Base-by-base conservation (phyloP, 257 asterid species). In the Oldenlandia corymbosa region DNA sequence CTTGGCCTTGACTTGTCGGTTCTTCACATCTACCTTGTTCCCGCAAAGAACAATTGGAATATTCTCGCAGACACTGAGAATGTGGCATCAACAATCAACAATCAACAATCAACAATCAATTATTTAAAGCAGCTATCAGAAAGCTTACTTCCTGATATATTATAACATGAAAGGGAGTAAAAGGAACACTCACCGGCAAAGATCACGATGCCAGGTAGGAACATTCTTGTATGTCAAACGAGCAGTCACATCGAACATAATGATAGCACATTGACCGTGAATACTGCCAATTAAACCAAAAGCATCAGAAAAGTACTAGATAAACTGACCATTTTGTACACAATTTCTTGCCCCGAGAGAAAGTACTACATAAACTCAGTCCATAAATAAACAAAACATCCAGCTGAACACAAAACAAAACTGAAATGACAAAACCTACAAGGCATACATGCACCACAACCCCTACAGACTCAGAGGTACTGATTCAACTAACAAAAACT, bases 201-300 rank as follows among this genome's bases (percentile, higher is more conserved):
- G 90, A 78, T 90, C 97, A 74, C 97, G 90, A 66, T 90, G 97
- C 97, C 97, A 90, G 12, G 94, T 90, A 1, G 97, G 95, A 12
- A 87, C 97, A 63, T 89, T 89, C 81, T 89, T 89, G 81, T 86
- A 89, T 21, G 96, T 89, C 79, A 86, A 73, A n/a, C 96, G 82
- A 41, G 96, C 96, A 46, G 96, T 89, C 4, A 89, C 96, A 62
- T 88, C 96, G 65, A 88, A 88, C 96, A 88, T 88, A 56, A 88
- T 88, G 68, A 88, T 86, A 0, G 97, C 97, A 64, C 97, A 87
- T 65, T 90, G 97, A 49, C 97, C 97, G 24, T 90, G 97, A 73
- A 90, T 87, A 72, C 97, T 90, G 92, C 81, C 75, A 11, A 64
- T 3, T 5, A 41, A 4, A 4, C 42, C 28, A 36, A 21, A 13